Conservation (phyloP, 2,329 filamentous ascomycete species). For the Xylariaceae sp. region DNA sequence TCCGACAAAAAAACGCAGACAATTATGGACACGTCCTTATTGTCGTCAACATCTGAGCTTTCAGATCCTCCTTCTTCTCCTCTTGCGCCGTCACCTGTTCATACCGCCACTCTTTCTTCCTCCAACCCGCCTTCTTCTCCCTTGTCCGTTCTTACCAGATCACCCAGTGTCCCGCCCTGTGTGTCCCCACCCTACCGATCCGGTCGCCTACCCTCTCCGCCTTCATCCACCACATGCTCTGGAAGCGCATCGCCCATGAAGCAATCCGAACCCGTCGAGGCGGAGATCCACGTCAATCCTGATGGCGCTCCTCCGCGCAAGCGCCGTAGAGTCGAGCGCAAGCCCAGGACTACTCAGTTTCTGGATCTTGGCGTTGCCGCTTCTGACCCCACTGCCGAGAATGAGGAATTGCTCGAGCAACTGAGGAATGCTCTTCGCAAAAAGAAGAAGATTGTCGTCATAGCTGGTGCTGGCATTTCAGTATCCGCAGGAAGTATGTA, state of each 20-base stretch:
- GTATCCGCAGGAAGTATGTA: constrained; percentile 74
- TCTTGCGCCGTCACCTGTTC: constrained; percentile 48
- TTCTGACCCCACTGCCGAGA: constrained; percentile 46
- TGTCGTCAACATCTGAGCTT: constrained; percentile 28
- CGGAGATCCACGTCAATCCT: constrained; percentile 37
- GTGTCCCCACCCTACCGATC: constrained; percentile 33
- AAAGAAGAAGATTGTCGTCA: constrained; percentile 93
- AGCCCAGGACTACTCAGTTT: constrained; percentile 71
- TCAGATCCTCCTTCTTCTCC: constrained; percentile 44
- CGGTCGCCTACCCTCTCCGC: constrained; percentile 50
- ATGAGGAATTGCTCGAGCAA: constrained; percentile 59
- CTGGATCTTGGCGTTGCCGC: constrained; percentile 59
- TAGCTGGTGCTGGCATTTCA: constrained; percentile 94
- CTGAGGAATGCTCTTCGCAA: constrained; percentile 72
- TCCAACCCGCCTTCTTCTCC: constrained; percentile 45
- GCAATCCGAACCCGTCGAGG: constrained; percentile 36
- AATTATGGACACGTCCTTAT: constrained; percentile 27
- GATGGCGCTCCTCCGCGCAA: constrained; percentile 68
- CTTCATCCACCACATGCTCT: constrained; percentile 41
- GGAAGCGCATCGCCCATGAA: constrained; percentile 50
- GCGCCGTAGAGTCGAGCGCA: constrained; percentile 60
- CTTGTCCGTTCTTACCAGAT: constrained; percentile 49
- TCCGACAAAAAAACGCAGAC: background rate
- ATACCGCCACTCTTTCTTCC: background rate
- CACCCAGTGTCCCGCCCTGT: constrained; percentile 46